A percentile compares a stretch with the other conserved stretches of the same genome.
Evolutionary conservation across 768 basidiomycete genomes (phyloP).

Genomic region (Lentinula sp.): DNA sequence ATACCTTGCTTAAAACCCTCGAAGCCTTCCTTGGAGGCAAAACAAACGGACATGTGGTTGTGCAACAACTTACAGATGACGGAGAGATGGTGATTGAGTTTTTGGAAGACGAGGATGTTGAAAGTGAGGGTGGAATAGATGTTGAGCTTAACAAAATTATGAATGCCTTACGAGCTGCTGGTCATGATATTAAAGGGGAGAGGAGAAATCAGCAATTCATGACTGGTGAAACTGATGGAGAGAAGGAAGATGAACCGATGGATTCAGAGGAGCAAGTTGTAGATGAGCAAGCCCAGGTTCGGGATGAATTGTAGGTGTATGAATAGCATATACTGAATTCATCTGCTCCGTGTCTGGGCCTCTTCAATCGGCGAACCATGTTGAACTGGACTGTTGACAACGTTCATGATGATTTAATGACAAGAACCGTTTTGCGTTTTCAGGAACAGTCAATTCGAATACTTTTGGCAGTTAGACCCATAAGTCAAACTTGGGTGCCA

Average conservation of each 20-base stretch:
- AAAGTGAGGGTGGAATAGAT: constrained; percentile 23
- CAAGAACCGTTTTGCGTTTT: background rate
- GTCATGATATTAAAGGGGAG: constrained; percentile 13
- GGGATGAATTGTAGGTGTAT: constrained; percentile 12
- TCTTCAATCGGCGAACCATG: background rate
- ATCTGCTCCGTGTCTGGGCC: no score
- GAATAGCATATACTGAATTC: background rate
- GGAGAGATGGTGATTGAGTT: constrained; percentile 38
- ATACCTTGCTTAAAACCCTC: constrained; percentile 20
- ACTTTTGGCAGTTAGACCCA: background rate
- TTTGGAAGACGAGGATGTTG: constrained; percentile 27
- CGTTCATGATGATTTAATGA: background rate
- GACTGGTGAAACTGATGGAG: background rate
- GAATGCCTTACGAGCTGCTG: constrained; percentile 47
- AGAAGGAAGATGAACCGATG: constrained; percentile 10
- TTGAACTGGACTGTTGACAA: background rate
- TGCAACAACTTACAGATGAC: constrained; percentile 34
- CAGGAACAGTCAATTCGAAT: background rate
- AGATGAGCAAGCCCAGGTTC: constrained; percentile 3
- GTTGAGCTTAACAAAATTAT: constrained; percentile 37
- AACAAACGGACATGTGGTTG: constrained; percentile 20
- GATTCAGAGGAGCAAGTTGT: constrained; percentile 9
- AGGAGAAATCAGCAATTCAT: constrained; percentile 1
- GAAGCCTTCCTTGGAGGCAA: constrained; percentile 20
- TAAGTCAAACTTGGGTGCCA: background rate